Evolutionary conservation across 257 asterid genomes (phyloP).

Genomic region (Linaria vulgaris): DNA sequence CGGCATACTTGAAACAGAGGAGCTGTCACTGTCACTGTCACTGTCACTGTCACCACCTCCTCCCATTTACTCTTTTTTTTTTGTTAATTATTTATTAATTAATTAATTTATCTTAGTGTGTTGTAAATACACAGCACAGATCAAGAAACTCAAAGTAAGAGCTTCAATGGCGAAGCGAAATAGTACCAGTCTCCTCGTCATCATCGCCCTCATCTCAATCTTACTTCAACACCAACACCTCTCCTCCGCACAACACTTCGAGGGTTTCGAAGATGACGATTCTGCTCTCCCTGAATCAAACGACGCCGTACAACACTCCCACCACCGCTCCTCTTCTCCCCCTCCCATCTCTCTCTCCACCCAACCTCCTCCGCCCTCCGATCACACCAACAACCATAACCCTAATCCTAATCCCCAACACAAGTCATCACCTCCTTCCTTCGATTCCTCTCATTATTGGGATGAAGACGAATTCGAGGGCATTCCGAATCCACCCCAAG

Average conservation of each 20-base stretch:
- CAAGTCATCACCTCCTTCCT: constrained; percentile 41
- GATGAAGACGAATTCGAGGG: constrained; percentile 98
- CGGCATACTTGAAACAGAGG: no score
- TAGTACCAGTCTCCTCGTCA: constrained; percentile 50
- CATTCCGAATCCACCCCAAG: constrained; percentile 40
- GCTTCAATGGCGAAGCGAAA: constrained; percentile 56
- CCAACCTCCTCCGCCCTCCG: constrained; percentile 48
- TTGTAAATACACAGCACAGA: no score
- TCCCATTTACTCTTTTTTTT: no score
- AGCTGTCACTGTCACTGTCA: no score
- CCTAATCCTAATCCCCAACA: constrained; percentile 35
- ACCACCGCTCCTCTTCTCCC: constrained; percentile 57
- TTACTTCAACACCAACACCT: constrained; percentile 75
- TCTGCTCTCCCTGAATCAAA: constrained; percentile 30
- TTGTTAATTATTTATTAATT: no score
- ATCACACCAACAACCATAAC: constrained; percentile 30
- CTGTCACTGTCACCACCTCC: no score
- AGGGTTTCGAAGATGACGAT: constrained; percentile 77
- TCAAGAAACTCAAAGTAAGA: no score
- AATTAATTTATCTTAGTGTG: no score
- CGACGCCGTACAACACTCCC: constrained; percentile 31
- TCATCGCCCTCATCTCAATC: constrained; percentile 58
- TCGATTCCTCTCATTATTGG: constrained; percentile 47
- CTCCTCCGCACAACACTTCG: constrained; percentile 63
- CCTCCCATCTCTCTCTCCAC: constrained; percentile 57